These are phyloP conservation scores for Chalciporus chontae DNA, from an alignment of 768 basidiomycete genomes.

Conservation along the genomic window DNA sequence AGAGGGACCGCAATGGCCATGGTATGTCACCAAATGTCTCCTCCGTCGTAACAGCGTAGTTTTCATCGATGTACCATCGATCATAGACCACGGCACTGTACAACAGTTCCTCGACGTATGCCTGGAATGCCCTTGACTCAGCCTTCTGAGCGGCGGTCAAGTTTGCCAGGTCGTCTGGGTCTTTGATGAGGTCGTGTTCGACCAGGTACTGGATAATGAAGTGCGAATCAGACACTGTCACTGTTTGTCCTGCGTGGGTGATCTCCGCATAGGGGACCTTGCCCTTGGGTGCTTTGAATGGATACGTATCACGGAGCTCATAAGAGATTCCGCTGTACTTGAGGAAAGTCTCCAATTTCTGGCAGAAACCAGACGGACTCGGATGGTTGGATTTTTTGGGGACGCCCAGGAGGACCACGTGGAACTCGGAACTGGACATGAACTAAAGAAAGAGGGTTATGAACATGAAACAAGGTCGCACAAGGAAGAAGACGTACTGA, in stretches of 20 bases:
- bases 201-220: conserved; percentile 33
- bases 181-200: conserved; percentile 19
- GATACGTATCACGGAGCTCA: conserved; percentile 23
- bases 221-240: conserved; percentile 29
- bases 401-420: conserved; percentile 26
- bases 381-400: conserved; percentile 19
- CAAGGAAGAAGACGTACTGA: not conserved
- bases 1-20: conserved; percentile 20
- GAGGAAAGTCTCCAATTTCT: conserved; percentile 33
- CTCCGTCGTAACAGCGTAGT: conserved; percentile 13
- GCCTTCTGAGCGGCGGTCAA: conserved; percentile 27
- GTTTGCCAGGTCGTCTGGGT: conserved; percentile 26
- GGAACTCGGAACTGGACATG: conserved; percentile 19
- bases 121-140: conserved; percentile 35
- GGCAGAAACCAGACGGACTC: conserved; percentile 31
- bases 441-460: not conserved
- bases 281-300: conserved; percentile 29
- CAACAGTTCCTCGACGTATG: conserved; percentile 30
- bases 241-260: conserved; percentile 17
- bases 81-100: conserved; percentile 28
- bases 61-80: conserved; percentile 30
- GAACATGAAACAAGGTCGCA: not conserved
- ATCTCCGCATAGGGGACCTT: conserved; percentile 34
- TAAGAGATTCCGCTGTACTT: conserved; percentile 25
- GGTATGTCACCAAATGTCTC: conserved; percentile 15